phyloP scores from a whole-genome alignment of 2,329 filamentous ascomycete genomes.

The Leptographium wingfieldii region DNA sequence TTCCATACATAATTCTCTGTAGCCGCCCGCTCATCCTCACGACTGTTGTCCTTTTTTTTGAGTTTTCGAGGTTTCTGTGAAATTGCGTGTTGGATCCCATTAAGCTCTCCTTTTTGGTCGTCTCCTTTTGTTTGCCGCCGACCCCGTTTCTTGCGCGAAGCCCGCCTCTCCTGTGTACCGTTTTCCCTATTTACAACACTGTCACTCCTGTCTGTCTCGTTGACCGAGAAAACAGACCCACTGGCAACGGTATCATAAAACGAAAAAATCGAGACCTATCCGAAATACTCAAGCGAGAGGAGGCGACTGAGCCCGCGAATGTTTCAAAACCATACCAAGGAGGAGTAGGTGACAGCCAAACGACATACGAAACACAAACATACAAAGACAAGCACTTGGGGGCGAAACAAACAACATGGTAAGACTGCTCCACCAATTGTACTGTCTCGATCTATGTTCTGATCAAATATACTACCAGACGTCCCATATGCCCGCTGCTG shows the following conservation, averaged over 20 bases:
- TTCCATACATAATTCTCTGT: conserved; percentile 35
- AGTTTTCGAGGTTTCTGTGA: conserved; percentile 25
- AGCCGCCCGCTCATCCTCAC: conserved; percentile 28
- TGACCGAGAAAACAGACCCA: conserved; percentile 6
- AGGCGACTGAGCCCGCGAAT: not conserved
- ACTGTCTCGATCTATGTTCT: not conserved
- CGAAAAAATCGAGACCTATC: not conserved
- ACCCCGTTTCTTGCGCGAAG: conserved; percentile 1
- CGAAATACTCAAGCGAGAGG: not conserved
- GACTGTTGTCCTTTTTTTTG: conserved; percentile 24
- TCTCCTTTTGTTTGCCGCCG: not conserved
- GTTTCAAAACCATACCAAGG: not conserved
- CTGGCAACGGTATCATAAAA: conserved; percentile 9
- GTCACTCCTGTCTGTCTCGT: conserved; percentile 5
- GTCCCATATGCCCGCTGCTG: conserved; percentile 9
- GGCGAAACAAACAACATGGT: conserved; percentile 1
- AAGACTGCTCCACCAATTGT: not conserved
- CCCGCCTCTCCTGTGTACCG: not conserved
- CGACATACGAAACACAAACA: not conserved
- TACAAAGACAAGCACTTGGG: not conserved
- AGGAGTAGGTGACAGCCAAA: not conserved
- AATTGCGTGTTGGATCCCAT: conserved; percentile 13
- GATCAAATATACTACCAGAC: conserved; percentile 4
- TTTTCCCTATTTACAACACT: conserved; percentile 3
- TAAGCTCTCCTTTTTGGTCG: conserved; percentile 10